Evolutionary conservation across 495 filamentous ascomycete genomes (phyloP).

Genomic region (Penicillium diatomitis): DNA sequence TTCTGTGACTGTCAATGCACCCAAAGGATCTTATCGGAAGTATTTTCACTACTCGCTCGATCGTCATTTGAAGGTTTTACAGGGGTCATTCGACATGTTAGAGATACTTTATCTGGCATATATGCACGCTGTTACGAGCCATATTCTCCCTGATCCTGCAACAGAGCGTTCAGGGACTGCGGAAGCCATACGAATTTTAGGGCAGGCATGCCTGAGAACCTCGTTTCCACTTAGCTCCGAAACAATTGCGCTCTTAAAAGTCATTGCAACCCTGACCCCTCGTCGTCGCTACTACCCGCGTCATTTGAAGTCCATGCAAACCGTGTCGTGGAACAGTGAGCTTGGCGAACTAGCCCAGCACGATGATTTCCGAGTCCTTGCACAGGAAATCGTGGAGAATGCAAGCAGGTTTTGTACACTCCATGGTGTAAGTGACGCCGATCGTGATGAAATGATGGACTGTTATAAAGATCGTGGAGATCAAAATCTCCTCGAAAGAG

Average conservation of each 20-base stretch:
- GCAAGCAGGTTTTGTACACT: conserved; percentile 6
- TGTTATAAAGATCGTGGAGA: conserved; percentile 10
- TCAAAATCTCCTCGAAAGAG: conserved; percentile 28
- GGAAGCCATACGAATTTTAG: conserved; percentile 37
- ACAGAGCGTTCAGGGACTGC: conserved; percentile 50
- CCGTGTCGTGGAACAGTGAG: conserved; percentile 32
- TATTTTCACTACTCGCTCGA: conserved; percentile 40
- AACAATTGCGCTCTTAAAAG: conserved; percentile 26
- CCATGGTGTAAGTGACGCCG: neutral
- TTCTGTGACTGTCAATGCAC: conserved; percentile 23
- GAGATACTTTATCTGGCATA: conserved; percentile 42
- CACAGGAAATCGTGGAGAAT: conserved; percentile 31
- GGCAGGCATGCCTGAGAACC: conserved; percentile 36
- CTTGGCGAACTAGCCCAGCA: conserved; percentile 44
- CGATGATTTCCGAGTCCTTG: conserved; percentile 30
- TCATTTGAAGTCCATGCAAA: conserved; percentile 37
- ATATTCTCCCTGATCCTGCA: conserved; percentile 44
- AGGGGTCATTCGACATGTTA: conserved; percentile 36
- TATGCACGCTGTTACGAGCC: conserved; percentile 49
- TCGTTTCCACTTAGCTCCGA: conserved; percentile 30
- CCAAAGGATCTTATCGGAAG: conserved; percentile 12
- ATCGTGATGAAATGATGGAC: neutral
- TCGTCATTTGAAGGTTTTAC: conserved; percentile 32
- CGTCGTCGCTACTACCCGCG: conserved; percentile 44
- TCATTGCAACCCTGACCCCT: conserved; percentile 43